Evolutionary conservation across 139 green algal genomes (phyloP).

Genomic region (Chlorella sp.): DNA sequence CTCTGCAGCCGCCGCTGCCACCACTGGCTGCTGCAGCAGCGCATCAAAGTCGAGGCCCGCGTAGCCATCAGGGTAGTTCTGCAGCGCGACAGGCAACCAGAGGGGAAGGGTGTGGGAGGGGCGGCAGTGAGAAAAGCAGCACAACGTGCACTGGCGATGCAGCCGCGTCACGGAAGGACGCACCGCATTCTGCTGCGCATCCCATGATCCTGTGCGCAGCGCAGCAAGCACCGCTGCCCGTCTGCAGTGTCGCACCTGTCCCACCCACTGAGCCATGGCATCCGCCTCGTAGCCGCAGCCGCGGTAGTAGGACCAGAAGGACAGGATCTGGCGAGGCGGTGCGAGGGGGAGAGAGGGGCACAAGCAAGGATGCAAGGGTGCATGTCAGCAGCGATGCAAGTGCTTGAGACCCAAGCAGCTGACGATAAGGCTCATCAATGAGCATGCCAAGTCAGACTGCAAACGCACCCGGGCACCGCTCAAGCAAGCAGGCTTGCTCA

Average conservation of each 20-base stretch:
- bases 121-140: too few relatives aligned
- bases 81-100: background rate
- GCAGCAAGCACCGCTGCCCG: too few relatives aligned
- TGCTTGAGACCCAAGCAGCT: background rate
- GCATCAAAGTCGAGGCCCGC: constrained; percentile 12
- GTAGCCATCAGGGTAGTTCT: constrained; percentile 30
- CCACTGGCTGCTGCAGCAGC: constrained; percentile 13
- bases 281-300: constrained; percentile 26
- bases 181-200: too few relatives aligned
- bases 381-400: background rate
- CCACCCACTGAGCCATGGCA: constrained; percentile 31
- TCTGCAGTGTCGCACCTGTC: constrained; percentile 7
- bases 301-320: constrained; percentile 39
- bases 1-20: constrained; percentile 18
- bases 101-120: too few relatives aligned
- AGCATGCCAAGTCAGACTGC: too few relatives aligned
- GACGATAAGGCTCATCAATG: too few relatives aligned
- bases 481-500: background rate
- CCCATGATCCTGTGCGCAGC: too few relatives aligned
- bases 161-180: too few relatives aligned
- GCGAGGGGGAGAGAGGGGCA: too few relatives aligned
- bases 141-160: too few relatives aligned
- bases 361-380: background rate
- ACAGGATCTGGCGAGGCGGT: constrained; percentile 8
- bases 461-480: too few relatives aligned